Conservation (phyloP, 2,329 filamentous ascomycete genomes). For the Verruconis gallopava region DNA sequence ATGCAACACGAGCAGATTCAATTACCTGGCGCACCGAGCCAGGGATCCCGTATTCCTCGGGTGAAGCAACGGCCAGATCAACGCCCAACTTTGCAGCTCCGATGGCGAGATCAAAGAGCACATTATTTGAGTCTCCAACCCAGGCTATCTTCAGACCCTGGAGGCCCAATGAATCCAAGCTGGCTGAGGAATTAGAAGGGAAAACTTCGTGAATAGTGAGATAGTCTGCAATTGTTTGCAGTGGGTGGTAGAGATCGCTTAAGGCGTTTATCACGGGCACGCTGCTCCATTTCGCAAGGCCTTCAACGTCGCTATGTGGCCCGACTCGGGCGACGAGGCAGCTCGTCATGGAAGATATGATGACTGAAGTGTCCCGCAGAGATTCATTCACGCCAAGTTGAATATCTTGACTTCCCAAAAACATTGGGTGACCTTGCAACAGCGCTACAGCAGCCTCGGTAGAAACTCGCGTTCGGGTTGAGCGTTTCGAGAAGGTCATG, state of each 20-base stretch:
- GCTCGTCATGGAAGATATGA: conserved; percentile 65
- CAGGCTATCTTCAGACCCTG: conserved; percentile 84
- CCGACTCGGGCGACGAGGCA: conserved; percentile 39
- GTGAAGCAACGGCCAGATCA: conserved; percentile 76
- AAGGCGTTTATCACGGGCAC: conserved; percentile 46
- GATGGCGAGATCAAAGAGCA: conserved; percentile 85
- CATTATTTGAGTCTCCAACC: conserved; percentile 95
- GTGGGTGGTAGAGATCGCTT: conserved; percentile 81
- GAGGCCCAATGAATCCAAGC: conserved; percentile 45
- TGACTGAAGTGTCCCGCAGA: conserved; percentile 78
- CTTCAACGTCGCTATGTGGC: conserved; percentile 36
- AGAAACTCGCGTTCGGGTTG: conserved; percentile 83
- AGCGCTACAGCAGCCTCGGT: conserved; percentile 83
- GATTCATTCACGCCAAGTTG: conserved; percentile 95
- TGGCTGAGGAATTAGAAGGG: conserved; percentile 23
- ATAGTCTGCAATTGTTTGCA: conserved; percentile 91
- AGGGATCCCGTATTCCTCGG: conserved; percentile 72
- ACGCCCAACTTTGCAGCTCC: conserved; percentile 79
- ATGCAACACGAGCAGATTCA: conserved; percentile 43
- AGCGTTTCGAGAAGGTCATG: conserved; percentile 94
- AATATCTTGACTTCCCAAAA: conserved; percentile 89
- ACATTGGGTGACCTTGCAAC: conserved; percentile 91
- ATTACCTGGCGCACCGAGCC: conserved; percentile 62
- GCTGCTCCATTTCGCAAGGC: conserved; percentile 33
- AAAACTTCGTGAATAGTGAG: conserved; percentile 78